A percentile compares a stretch with the other conserved stretches of the same genome.
phyloP scores from a whole-genome alignment of 176 grass and related monocot genomes.

The Aegilops sharonensis region DNA sequence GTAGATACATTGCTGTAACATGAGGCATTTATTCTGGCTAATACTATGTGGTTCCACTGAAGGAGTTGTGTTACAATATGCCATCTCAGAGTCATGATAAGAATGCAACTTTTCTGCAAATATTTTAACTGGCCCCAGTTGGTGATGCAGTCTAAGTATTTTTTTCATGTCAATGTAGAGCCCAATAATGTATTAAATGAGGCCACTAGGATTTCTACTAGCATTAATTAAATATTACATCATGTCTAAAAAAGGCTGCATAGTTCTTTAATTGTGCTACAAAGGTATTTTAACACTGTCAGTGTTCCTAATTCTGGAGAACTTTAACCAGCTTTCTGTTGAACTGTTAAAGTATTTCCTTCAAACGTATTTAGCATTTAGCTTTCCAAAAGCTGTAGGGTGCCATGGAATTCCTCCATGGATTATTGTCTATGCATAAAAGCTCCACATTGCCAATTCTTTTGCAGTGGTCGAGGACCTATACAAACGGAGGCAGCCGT shows the following conservation, averaged over 20 bases:
- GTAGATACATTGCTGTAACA: neutral
- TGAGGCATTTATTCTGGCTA: slow-evolving; percentile 11
- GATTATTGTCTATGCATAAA: slow-evolving; percentile 14
- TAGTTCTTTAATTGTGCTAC: neutral
- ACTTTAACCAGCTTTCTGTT: neutral
- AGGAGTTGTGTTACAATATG: neutral
- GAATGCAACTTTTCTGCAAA: neutral
- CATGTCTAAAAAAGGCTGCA: neutral
- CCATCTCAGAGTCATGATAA: neutral
- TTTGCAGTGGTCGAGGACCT: slow-evolving; percentile 86
- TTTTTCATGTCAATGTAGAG: neutral
- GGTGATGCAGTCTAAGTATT: neutral
- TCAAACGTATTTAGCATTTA: neutral
- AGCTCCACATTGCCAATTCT: neutral
- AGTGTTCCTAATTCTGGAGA: neutral
- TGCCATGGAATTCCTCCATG: neutral
- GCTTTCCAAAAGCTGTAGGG: neutral
- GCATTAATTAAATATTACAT: neutral
- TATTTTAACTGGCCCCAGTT: neutral
- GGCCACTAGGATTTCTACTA: neutral
- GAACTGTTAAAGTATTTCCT: neutral
- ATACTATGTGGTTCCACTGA: neutral
- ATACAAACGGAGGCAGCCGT: slow-evolving; percentile 76
- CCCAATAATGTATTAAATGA: neutral
- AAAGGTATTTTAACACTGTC: neutral